Base-by-base conservation (phyloP, 805 yeast genomes). In the Lipomyces sp. region DNA sequence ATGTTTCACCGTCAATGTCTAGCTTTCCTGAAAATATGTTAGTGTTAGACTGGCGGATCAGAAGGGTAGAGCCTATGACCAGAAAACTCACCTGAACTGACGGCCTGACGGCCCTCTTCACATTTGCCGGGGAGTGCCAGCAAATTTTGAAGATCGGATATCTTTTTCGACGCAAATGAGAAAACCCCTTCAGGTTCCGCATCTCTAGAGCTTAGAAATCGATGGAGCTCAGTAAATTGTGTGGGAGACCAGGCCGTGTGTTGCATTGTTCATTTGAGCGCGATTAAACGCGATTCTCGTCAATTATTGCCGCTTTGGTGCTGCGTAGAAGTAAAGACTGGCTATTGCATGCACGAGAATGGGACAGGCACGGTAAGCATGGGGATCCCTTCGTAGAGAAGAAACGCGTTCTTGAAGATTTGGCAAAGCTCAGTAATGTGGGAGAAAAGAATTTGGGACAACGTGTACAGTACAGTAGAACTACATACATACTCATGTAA, bases 1-100 rank as follows among this genome's bases (percentile, higher is more conserved):
- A 83, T 40, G 78, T 78, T 18, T 54, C 83, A 60, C 76, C 81
- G 18, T 74, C 69, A 29, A 89, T 70, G 8, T 63, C 64, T 5
- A 82, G 64, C 29, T 68, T 72, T 3, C 79, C 78, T 33, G 55
- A 37, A 31, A 64, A 64, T 11, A 82, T 64, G 32, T 68, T 72
- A n/a, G 5, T 79, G 78, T 31, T 32, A 37, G n/a, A 21, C n/a
- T 16, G 44, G 19, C 22, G 43, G 40, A 28, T 16, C 33, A 5
- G 18, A 14, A 11, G 32, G 14, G 10, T 40, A 10, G 8, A 18
- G 34, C 28, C 5, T 4, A 31, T 4, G n/a, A n/a, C n/a, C 16
- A n/a, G 31, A 29, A 35, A 38, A 39, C 64, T 13, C 52, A 70
- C 63, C 63, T 26, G 58, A 55, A 22, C 57, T 66, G 51, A 72